phyloP scores from a whole-genome alignment of 495 filamentous ascomycete genomes.

The Platismatia glauca region DNA sequence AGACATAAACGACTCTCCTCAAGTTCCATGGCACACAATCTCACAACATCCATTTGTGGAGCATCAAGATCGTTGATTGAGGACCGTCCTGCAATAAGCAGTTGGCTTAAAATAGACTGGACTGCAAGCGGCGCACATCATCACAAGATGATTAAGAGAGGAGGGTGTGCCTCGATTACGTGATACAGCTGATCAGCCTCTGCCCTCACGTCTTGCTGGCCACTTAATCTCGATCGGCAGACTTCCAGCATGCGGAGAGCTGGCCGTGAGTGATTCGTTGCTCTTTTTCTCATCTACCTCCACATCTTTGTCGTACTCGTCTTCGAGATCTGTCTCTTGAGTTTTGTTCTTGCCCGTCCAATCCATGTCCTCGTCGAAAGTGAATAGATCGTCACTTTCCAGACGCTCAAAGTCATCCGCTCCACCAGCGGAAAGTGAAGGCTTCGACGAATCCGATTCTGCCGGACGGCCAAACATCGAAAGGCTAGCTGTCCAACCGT shows the following conservation, averaged over 20 bases:
- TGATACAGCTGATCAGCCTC: too few relatives aligned
- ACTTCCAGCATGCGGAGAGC: conserved; percentile 25
- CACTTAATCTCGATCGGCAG: conserved; percentile 26
- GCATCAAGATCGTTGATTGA: too few relatives aligned
- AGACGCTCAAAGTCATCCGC: conserved; percentile 21
- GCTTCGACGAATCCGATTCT: background rate
- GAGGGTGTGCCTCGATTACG: too few relatives aligned
- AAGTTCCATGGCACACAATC: too few relatives aligned
- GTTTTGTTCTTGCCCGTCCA: conserved; percentile 1
- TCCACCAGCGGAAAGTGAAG: conserved; percentile 6
- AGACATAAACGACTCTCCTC: too few relatives aligned
- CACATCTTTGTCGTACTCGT: conserved; percentile 12
- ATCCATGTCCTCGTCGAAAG: conserved; percentile 23
- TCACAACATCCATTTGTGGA: too few relatives aligned
- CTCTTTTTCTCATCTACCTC: conserved; percentile 6
- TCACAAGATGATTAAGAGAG: too few relatives aligned
- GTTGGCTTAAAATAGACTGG: too few relatives aligned
- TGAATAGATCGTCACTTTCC: conserved; percentile 22
- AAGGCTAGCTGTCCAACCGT: conserved; percentile 23
- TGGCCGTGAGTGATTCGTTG: conserved; percentile 9
- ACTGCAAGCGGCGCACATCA: too few relatives aligned
- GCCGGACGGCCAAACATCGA: background rate
- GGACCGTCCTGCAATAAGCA: too few relatives aligned
- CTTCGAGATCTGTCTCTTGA: background rate
- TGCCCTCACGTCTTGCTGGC: conserved; percentile 14